Base-by-base conservation (phyloP, 352 stramenopile species). In the Globisporangium iwayamae region DNA sequence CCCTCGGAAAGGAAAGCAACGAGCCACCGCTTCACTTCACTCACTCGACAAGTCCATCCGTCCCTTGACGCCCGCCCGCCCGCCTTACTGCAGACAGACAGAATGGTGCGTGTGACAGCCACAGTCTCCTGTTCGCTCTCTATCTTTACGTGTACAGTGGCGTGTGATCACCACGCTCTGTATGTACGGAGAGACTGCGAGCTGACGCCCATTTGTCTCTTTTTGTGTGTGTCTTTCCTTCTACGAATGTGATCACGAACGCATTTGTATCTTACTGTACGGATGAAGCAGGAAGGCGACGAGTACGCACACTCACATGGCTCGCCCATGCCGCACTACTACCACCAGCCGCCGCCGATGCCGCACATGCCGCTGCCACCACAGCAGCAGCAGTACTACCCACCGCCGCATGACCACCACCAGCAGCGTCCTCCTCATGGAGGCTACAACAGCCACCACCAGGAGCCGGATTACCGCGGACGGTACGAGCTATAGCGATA, bases 311-410 rank as follows among this genome's bases (percentile, higher is more conserved):
- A 41, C 38, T 38, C 60, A 38, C 50, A 72, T 59, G 52, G 66
- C 34, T 62, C 62, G 20, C 69, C 71, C 22, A 69, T 76, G 57
- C 69, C 79, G 61, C 71, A 28, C 25, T 28, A 74, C 56, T 60
- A 65, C 52, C 73, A 73, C 51, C 69, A 65, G 16, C 34, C 34
- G 1, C 60, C 72, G 38, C 70, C 71, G 1, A 63, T 63, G 46
- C 28, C 46, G 46, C 56, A 30, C 56, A 56, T 36, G 32, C 34
- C 34, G 7, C 34, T 18, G 38, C 41, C 41, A 18, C 41, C 41
- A 20, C 41, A 9, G 41, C 41, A 22, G 36, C 58, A 47, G 5
- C 59, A 68, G 18, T 60, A 66, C 51, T 79, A 77, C 52, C 60
- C 62, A 14, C 68, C 60, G 9, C 73, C 76, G 34, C 68, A 71